These are phyloP conservation scores for Panicum hallii DNA, from an alignment of 202 grass and related monocot genomes.

Conservation along the genomic window DNA sequence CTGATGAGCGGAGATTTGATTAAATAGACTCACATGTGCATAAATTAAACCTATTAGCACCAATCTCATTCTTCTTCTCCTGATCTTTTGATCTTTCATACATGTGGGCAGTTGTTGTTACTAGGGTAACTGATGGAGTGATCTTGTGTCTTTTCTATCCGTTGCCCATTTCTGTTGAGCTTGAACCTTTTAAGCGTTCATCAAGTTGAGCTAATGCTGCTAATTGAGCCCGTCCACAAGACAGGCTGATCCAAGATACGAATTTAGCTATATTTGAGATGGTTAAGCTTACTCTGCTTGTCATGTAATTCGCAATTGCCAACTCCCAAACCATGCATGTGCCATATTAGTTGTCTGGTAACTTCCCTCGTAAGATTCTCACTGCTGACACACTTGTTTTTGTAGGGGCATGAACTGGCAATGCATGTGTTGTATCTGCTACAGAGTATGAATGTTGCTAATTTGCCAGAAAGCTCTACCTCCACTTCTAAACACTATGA, in stretches of 20 bases:
- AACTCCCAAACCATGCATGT: slow-evolving; percentile 7
- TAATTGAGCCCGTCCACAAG: background rate
- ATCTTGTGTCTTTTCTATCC: slow-evolving; percentile 5
- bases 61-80: slow-evolving; percentile 18
- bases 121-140: slow-evolving; percentile 19
- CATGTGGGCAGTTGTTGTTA: background rate
- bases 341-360: slow-evolving; percentile 18
- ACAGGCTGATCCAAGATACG: background rate
- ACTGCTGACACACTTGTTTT: slow-evolving; percentile 47
- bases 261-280: slow-evolving; percentile 36
- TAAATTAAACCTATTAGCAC: slow-evolving; percentile 4
- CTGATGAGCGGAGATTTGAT: slow-evolving; percentile 28
- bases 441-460: slow-evolving; percentile 53
- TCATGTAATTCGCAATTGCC: background rate
- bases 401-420: slow-evolving; percentile 85
- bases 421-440: slow-evolving; percentile 93
- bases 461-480: slow-evolving; percentile 53
- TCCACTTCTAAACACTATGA: slow-evolving; percentile 72
- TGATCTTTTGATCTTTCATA: slow-evolving; percentile 7
- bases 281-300: background rate
- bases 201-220: slow-evolving; percentile 26
- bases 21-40: background rate
- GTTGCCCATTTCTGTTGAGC: slow-evolving; percentile 7
- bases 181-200: slow-evolving; percentile 23
- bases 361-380: slow-evolving; percentile 33